A percentile compares a stretch with the other conserved stretches of the same genome.
Conservation (phyloP, 306 rosid species). For the Inga laurina region DNA sequence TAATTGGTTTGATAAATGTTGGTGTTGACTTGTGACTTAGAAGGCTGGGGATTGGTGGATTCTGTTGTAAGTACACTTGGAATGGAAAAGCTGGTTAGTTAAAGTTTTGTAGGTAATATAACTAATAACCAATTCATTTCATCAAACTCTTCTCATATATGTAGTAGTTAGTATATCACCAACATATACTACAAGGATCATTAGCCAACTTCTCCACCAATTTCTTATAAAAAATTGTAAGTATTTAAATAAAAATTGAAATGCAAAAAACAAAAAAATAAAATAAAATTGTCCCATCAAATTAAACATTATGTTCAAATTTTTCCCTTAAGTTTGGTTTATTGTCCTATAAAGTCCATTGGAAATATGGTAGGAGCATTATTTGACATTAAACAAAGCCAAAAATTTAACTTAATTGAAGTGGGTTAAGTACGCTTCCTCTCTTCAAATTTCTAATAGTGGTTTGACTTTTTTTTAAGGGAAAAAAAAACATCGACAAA, state of each 20-base stretch:
- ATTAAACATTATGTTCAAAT: background rate
- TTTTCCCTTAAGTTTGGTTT: background rate
- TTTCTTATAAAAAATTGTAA: background rate
- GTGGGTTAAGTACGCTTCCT: slow-evolving; percentile 7
- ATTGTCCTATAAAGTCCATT: background rate
- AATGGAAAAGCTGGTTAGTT: slow-evolving; percentile 28
- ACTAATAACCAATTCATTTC: background rate
- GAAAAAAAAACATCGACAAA: background rate
- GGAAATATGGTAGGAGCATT: background rate
- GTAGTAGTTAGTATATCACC: background rate
- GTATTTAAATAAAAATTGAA: background rate
- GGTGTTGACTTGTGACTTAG: slow-evolving; percentile 30
- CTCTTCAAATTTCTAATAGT: background rate
- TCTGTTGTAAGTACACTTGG: slow-evolving; percentile 16
- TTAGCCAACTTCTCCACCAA: background rate
- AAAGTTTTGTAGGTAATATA: background rate
- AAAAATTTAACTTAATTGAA: background rate
- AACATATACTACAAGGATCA: background rate
- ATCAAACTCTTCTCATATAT: background rate
- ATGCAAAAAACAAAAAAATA: background rate
- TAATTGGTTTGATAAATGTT: slow-evolving; percentile 3
- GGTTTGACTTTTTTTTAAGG: background rate
- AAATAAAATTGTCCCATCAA: background rate
- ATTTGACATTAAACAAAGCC: background rate
- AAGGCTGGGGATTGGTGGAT: slow-evolving; percentile 40